Percentiles rank a stretch among this genome's conserved stretches.
Conservation (phyloP, 495 filamentous ascomycete genomes). For the Rhypophila decipiens region DNA sequence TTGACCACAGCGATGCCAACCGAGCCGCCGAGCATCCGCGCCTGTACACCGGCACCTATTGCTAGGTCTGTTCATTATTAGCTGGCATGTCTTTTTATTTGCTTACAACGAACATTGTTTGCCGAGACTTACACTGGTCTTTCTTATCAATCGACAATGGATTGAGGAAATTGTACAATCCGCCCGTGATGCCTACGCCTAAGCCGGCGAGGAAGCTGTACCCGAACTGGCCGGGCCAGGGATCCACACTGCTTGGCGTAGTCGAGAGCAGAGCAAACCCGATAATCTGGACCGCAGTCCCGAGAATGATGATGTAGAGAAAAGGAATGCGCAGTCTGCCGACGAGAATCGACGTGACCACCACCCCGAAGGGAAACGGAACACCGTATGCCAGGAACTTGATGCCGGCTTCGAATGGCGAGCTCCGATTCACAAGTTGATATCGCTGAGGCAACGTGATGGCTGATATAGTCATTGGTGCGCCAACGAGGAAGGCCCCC, state of each 20-base stretch:
- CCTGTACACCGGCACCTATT: conserved; percentile 1
- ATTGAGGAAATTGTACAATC: not conserved
- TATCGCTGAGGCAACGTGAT: conserved; percentile 5
- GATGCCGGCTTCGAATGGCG: conserved; percentile 1
- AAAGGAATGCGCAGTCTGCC: not conserved
- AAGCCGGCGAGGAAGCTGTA: conserved; percentile 2
- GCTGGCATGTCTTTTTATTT: too few relatives aligned
- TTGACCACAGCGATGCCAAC: conserved; percentile 4
- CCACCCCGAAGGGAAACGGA: conserved; percentile 1
- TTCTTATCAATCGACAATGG: conserved; percentile 1
- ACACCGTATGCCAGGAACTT: conserved; percentile 3
- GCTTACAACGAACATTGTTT: too few relatives aligned
- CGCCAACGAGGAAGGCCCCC: not conserved
- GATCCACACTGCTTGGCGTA: not conserved
- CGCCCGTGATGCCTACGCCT: conserved; percentile 2
- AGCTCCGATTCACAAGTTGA: conserved; percentile 2
- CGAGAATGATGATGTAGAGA: conserved; percentile 1
- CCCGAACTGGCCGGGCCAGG: conserved; percentile 3
- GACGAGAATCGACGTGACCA: not conserved
- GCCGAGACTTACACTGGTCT: conserved; percentile 1
- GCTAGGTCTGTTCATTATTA: not conserved
- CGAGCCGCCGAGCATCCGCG: conserved; percentile 3
- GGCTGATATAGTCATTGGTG: conserved; percentile 3
- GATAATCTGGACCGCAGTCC: not conserved
- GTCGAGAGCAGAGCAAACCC: conserved; percentile 1